Evolutionary conservation across 1,284 basidiomycete species (phyloP).

Genomic region (Anthracocystis panici-leucophaei): DNA sequence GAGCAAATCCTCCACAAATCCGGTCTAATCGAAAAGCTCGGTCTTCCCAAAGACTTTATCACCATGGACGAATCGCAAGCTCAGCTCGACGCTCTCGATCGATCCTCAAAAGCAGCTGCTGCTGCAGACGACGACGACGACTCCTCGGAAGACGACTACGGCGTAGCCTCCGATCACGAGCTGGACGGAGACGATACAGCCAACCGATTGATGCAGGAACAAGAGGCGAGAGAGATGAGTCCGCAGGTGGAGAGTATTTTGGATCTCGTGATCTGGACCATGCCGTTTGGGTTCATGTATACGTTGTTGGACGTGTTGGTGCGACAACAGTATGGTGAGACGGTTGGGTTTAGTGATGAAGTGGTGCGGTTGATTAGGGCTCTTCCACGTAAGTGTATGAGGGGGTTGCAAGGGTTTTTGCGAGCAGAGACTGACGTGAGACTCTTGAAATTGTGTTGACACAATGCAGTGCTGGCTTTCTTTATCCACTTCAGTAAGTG

Average conservation of each 20-base stretch:
- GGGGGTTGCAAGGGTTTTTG: neutral
- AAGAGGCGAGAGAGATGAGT: conserved; percentile 50
- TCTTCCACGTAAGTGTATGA: conserved; percentile 53
- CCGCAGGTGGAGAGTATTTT: conserved; percentile 45
- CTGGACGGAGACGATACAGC: conserved; percentile 47
- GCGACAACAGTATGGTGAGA: conserved; percentile 66
- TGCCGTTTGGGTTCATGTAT: conserved; percentile 66
- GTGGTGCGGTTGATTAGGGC: conserved; percentile 34
- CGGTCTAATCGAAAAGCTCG: conserved; percentile 46
- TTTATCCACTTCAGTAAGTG: conserved; percentile 59
- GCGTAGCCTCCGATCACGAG: conserved; percentile 35
- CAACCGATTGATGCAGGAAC: conserved; percentile 43
- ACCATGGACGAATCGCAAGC: conserved; percentile 43
- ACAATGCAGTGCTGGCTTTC: conserved; percentile 38
- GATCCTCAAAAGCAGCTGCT: neutral
- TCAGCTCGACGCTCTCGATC: conserved; percentile 36
- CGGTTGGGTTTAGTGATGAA: conserved; percentile 47
- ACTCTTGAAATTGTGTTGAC: conserved; percentile 52
- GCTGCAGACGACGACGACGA: conserved; percentile 16
- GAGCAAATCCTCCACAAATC: conserved; percentile 50
- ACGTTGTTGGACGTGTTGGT: conserved; percentile 65
- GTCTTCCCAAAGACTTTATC: conserved; percentile 50
- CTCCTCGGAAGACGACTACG: conserved; percentile 46
- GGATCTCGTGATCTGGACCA: conserved; percentile 65
- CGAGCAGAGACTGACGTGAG: too few relatives aligned